Conservation (phyloP, 2,329 filamentous ascomycete species). For the Remersonia thermophila region DNA sequence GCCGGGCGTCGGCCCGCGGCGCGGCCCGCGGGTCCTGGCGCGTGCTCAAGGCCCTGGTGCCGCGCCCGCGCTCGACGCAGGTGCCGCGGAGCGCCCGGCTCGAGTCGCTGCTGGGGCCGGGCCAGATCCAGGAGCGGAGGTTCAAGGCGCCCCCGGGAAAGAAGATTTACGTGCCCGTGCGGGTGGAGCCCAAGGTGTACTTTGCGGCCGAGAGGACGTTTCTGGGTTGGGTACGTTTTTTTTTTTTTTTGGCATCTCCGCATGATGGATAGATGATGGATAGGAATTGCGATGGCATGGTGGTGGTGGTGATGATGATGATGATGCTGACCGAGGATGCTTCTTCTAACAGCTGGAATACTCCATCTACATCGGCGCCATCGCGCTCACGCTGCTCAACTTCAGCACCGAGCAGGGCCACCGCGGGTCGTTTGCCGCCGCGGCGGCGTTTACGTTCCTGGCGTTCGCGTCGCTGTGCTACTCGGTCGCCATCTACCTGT, state of each 20-base stretch:
- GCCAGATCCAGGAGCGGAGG: conserved; percentile 43
- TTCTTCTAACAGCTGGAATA: conserved; percentile 61
- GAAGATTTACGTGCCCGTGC: conserved; percentile 89
- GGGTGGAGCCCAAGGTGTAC: conserved; percentile 95
- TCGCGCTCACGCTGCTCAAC: conserved; percentile 74
- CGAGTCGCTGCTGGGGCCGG: conserved; percentile 39
- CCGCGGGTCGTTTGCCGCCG: conserved; percentile 50
- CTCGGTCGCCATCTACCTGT: conserved; percentile 72
- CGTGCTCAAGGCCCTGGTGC: conserved; percentile 38
- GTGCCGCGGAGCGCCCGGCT: conserved; percentile 46
- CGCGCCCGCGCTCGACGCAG: conserved; percentile 41
- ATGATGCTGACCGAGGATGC: background rate
- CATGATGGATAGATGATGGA: no score
- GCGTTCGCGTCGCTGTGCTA: conserved; percentile 72
- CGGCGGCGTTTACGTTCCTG: conserved; percentile 70
- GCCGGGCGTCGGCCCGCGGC: conserved; percentile 31
- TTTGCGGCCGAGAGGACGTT: conserved; percentile 95
- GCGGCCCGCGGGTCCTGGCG: conserved; percentile 31
- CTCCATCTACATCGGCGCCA: conserved; percentile 83
- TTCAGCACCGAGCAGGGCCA: conserved; percentile 49
- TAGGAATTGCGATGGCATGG: no score
- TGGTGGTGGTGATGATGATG: background rate
- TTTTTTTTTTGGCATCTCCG: conserved; percentile 1
- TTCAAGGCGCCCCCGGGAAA: conserved; percentile 70
- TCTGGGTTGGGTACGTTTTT: conserved; percentile 65